These are phyloP conservation scores for Emmonsia crescens DNA, from an alignment of 2,329 filamentous ascomycete genomes.

Conservation along the genomic window DNA sequence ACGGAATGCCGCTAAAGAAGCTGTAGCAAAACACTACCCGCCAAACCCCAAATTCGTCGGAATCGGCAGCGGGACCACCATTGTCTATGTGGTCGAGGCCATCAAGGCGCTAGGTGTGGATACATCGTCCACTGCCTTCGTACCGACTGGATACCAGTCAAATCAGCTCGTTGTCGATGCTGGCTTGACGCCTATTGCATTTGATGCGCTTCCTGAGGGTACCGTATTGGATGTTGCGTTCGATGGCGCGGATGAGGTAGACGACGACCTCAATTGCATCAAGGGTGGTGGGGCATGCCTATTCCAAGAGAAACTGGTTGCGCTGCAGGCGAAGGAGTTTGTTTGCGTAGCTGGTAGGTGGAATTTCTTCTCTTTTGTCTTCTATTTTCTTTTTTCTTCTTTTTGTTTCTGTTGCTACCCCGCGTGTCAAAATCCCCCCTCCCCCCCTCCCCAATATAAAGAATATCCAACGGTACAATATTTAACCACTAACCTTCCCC, in stretches of 20 bases:
- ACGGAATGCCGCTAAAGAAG: constrained; percentile 46
- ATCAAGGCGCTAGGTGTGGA: constrained; percentile 42
- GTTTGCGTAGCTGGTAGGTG: constrained; percentile 68
- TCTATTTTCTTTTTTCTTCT: background rate
- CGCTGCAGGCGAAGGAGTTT: constrained; percentile 71
- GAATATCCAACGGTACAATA: background rate
- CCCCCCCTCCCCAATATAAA: background rate
- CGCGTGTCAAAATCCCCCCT: background rate
- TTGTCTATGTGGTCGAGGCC: constrained; percentile 57
- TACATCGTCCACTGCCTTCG: constrained; percentile 59
- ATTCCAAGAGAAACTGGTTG: constrained; percentile 95
- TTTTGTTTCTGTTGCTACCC: background rate
- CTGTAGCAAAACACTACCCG: constrained; percentile 51
- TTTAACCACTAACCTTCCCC: background rate
- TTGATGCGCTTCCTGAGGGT: constrained; percentile 59
- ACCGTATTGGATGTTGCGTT: constrained; percentile 76
- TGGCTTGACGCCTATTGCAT: constrained; percentile 63
- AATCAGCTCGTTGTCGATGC: constrained; percentile 74
- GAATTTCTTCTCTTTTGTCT: background rate
- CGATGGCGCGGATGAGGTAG: constrained; percentile 94
- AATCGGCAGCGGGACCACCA: constrained; percentile 55
- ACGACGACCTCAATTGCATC: constrained; percentile 89
- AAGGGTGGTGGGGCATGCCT: constrained; percentile 96
- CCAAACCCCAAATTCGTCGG: constrained; percentile 47
- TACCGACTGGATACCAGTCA: constrained; percentile 86